A percentile compares a stretch with the other conserved stretches of the same genome.
Evolutionary conservation across 2,329 filamentous ascomycete species (phyloP).

Genomic region (Fusarium chuoi): DNA sequence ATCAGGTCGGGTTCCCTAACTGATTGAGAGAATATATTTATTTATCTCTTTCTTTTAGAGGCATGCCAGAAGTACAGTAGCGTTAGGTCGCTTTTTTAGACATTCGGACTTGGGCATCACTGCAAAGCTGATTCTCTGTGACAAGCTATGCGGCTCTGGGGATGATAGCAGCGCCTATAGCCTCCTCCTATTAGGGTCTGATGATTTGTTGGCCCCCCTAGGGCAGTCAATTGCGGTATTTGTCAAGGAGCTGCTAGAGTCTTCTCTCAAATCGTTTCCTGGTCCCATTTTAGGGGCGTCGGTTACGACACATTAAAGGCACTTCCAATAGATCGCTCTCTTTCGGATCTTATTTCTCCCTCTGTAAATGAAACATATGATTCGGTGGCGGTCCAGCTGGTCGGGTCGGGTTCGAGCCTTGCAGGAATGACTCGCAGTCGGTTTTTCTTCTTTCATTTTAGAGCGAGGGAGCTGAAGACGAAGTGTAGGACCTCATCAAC

Average conservation of each 20-base stretch:
- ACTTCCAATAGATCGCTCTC: not conserved
- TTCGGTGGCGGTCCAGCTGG: constrained; percentile 10
- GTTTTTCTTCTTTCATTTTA: not conserved
- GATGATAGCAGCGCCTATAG: too few species aligned
- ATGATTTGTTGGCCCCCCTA: too few species aligned
- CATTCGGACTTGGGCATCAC: not conserved
- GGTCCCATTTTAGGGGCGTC: not conserved
- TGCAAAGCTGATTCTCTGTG: not conserved
- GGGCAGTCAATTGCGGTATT: too few species aligned
- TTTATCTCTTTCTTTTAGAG: not conserved
- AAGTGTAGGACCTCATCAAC: not conserved
- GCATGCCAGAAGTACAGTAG: not conserved
- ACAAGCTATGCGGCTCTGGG: not conserved
- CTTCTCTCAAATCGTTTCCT: too few species aligned
- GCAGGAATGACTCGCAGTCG: constrained; percentile 26
- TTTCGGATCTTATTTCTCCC: not conserved
- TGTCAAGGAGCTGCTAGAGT: too few species aligned
- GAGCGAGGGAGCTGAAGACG: not conserved
- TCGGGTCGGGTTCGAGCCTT: constrained; percentile 18
- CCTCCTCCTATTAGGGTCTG: too few species aligned
- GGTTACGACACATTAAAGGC: not conserved
- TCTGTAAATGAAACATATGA: constrained; percentile 24
- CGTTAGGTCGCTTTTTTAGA: not conserved
- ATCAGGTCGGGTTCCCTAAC: not conserved
- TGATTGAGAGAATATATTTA: not conserved